phyloP scores from a whole-genome alignment of 2,329 filamentous ascomycete species.

The Venturia effusa region DNA sequence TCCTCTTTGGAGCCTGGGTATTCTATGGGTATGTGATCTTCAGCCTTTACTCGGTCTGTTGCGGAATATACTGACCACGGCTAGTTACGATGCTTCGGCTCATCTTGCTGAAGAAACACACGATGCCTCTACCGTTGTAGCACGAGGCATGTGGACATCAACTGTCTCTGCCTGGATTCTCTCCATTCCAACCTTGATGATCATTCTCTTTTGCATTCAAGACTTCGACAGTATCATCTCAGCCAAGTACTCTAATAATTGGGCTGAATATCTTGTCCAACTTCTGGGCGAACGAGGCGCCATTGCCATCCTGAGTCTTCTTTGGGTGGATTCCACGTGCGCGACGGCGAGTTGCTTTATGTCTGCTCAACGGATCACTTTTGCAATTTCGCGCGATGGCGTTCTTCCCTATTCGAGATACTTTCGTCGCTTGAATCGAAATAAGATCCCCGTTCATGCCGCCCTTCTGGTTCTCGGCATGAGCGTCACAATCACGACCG shows the following conservation, averaged over 20 bases:
- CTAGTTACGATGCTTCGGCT: constrained; percentile 26
- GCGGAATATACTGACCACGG: constrained; percentile 17
- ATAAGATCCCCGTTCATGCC: constrained; percentile 27
- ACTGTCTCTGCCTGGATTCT: constrained; percentile 27
- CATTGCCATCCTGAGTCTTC: constrained; percentile 23
- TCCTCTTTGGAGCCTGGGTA: constrained; percentile 26
- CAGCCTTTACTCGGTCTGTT: background rate
- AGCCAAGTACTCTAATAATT: constrained; percentile 28
- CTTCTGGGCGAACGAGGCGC: constrained; percentile 26
- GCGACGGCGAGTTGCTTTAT: constrained; percentile 28
- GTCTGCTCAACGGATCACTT: constrained; percentile 30
- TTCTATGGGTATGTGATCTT: constrained; percentile 12
- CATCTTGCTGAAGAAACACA: constrained; percentile 30
- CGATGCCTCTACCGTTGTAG: constrained; percentile 26
- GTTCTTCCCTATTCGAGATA: constrained; percentile 28
- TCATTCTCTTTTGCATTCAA: constrained; percentile 32
- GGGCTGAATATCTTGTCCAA: constrained; percentile 30
- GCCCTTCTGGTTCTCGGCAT: constrained; percentile 24
- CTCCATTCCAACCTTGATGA: constrained; percentile 28
- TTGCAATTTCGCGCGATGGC: constrained; percentile 29
- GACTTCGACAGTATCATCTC: constrained; percentile 29
- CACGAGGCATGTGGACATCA: constrained; percentile 29
- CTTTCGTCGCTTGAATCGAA: constrained; percentile 23
- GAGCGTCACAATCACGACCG: constrained; percentile 24
- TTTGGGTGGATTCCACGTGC: constrained; percentile 30